Evolutionary conservation across 108 stramenopile genomes (phyloP), one percentile per base, ranked within the genome.

Genomic region (Nitzschia putrida): DNA sequence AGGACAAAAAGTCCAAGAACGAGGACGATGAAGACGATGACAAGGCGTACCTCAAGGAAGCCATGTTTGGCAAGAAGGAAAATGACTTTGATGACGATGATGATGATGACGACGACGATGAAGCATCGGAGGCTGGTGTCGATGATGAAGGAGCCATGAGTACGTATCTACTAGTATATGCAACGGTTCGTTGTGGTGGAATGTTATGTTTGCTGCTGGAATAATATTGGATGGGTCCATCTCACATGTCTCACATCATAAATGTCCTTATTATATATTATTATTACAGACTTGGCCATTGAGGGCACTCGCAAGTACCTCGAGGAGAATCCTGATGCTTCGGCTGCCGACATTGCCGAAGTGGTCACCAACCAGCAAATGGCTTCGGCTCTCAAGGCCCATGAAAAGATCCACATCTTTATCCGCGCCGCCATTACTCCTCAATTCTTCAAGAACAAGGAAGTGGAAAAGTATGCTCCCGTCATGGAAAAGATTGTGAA

Each of bases 381-480:
- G 94, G 94, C 94, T 18, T 95, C 94, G 8, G 94, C 90, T 13
- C 89, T 95, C 66, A 95, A 93, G 75, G 87, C 94, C 45, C 91
- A 91, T 64, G 88, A 92, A 61, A 91, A 85, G 85, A 79, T 95
- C 56, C 91, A 87, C 50, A 93, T 95, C 75, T 77, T 88, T 41
- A 53, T 89, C 74, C 88, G 80, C 43, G 88, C 89, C 43, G 80
- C 80, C 42, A 80, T 95, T 49, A 90, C 90, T 54, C 70, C 83
- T 57, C 80, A 88, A 45, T 95, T 88, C 74, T 89, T 86, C 79
- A 95, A 95, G 80, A 79, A 83, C 63, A 88, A 90, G 74, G 83
- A 93, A 56, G 79, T 93, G 26, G 75, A 84, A 54, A 88, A 86
- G 68, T 71, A 88, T 57, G 73, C 88, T 50, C 74, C 77, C 0